Conservation (phyloP, 139 green algal genomes). For the Pseudopediastrum boryanum region DNA sequence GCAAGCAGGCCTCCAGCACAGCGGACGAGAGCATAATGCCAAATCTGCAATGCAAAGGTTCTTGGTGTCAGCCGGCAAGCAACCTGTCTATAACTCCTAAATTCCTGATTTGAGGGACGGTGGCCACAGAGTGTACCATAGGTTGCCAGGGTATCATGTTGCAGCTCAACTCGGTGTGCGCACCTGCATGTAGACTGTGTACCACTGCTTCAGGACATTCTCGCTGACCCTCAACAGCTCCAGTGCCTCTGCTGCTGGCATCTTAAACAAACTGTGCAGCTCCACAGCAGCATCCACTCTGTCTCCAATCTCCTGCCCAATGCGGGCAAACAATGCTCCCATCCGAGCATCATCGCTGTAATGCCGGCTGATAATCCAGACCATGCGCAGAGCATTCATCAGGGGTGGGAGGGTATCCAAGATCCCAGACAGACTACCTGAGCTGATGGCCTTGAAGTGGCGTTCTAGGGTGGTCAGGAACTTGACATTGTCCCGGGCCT, state of each 20-base stretch:
- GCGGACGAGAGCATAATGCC: too few species aligned
- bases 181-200: slow-evolving; percentile 79
- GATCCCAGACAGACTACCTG: slow-evolving; percentile 65
- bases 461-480: slow-evolving; percentile 92
- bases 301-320: slow-evolving; percentile 76
- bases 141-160: too few species aligned
- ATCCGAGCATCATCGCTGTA: slow-evolving; percentile 87
- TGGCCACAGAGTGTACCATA: too few species aligned
- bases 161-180: too few species aligned
- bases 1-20: too few species aligned
- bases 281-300: slow-evolving; percentile 71
- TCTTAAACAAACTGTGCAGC: slow-evolving; percentile 72
- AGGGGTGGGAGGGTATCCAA: slow-evolving; percentile 82
- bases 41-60: too few species aligned
- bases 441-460: slow-evolving; percentile 83
- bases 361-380: slow-evolving; percentile 91
- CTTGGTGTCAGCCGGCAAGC: too few species aligned
- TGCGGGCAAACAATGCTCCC: slow-evolving; percentile 87
- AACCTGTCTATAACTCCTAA: too few species aligned
- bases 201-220: slow-evolving; percentile 78
- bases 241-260: slow-evolving; percentile 56
- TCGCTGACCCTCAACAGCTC: slow-evolving; percentile 62
- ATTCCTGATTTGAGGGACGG: too few species aligned
- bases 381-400: slow-evolving; percentile 92
- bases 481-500: slow-evolving; percentile 90